Percentiles rank a stretch among this genome's conserved stretches.
Conservation (phyloP, 257 asterid genomes). For the Fraxinus excelsior region DNA sequence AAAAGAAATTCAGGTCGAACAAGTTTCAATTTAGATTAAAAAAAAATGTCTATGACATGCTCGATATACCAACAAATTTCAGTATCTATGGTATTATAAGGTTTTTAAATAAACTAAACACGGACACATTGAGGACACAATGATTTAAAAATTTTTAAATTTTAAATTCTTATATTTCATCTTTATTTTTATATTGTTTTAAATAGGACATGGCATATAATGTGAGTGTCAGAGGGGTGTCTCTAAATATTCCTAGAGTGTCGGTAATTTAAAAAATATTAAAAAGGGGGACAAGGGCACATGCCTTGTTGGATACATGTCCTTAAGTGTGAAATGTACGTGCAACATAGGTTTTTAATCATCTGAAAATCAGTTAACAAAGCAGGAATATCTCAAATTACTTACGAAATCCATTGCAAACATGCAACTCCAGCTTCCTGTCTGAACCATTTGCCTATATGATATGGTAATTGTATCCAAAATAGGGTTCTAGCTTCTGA, state of each 20-base stretch:
- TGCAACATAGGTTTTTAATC: background rate
- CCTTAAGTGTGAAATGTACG: too few species aligned
- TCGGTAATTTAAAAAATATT: too few species aligned
- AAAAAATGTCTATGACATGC: background rate
- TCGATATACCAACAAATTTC: background rate
- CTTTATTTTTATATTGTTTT: too few species aligned
- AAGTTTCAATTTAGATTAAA: background rate
- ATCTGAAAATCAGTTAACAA: background rate
- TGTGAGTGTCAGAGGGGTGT: too few species aligned
- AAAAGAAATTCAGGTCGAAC: background rate
- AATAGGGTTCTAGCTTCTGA: background rate
- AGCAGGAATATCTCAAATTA: constrained; percentile 1
- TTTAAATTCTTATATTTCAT: too few species aligned
- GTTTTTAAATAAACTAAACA: background rate
- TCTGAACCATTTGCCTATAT: constrained; percentile 1
- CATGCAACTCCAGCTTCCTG: constrained; percentile 7
- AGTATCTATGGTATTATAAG: background rate
- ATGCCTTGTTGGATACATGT: too few species aligned
- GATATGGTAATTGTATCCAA: constrained; percentile 3
- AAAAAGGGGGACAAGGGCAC: too few species aligned
- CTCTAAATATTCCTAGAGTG: too few species aligned
- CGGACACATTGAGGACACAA: too few species aligned
- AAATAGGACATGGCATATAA: too few species aligned
- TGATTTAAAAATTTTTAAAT: too few species aligned
- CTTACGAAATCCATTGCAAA: background rate